phyloP scores from a whole-genome alignment of 805 yeast species.

The Ogataea allantospora region DNA sequence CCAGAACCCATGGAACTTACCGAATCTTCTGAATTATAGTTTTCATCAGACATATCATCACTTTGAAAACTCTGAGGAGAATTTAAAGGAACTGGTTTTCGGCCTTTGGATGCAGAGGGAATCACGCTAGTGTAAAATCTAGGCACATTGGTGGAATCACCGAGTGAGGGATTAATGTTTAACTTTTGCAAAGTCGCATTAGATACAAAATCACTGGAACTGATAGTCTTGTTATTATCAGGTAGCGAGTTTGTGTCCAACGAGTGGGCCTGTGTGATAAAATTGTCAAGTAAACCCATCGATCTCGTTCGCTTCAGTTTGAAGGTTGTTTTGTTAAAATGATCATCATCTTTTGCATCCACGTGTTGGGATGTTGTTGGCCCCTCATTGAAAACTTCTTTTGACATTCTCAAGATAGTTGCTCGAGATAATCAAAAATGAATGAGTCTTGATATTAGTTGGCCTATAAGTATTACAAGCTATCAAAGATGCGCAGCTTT shows the following conservation, averaged over 20 bases:
- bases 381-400: conserved; percentile 50
- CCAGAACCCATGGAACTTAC: conserved; percentile 26
- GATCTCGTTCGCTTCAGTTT: conserved; percentile 79
- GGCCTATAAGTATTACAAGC: conserved; percentile 7
- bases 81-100: conserved; percentile 11
- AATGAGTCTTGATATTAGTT: conserved; percentile 1
- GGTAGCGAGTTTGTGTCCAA: conserved; percentile 17
- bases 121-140: conserved; percentile 28
- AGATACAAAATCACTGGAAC: conserved; percentile 89
- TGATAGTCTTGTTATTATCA: conserved; percentile 66
- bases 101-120: conserved; percentile 20
- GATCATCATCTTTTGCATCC: conserved; percentile 68
- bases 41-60: conserved; percentile 27
- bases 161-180: conserved; percentile 25
- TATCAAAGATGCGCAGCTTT: not conserved
- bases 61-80: conserved; percentile 29
- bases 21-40: conserved; percentile 30
- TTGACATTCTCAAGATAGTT: conserved; percentile 19
- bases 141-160: conserved; percentile 25
- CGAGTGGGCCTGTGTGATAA: conserved; percentile 30
- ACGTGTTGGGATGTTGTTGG: conserved; percentile 65
- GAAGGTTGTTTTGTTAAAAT: conserved; percentile 68
- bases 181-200: conserved; percentile 94
- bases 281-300: conserved; percentile 75
- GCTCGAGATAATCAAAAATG: not conserved